Percentiles rank a stretch among this genome's conserved stretches.
Conservation (phyloP, 192 early-diverging fungal species). For the Endogone sp. region DNA sequence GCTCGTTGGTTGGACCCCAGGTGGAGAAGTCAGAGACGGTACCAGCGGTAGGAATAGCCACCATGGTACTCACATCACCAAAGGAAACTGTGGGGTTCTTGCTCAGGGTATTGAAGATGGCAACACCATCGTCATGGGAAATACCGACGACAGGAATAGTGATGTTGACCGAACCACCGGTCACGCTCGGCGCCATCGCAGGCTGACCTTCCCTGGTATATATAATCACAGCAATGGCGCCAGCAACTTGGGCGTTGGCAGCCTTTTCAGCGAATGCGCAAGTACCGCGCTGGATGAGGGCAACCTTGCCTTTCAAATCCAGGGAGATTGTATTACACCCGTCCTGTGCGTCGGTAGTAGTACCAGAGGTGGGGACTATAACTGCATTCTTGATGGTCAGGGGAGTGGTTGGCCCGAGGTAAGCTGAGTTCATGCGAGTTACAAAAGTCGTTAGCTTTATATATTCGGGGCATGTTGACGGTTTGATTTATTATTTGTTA, state of each 20-base stretch:
- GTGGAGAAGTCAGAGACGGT: constrained; percentile 70
- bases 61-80: constrained; percentile 41
- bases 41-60: constrained; percentile 45
- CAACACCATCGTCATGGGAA: constrained; percentile 42
- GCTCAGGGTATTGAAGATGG: constrained; percentile 36
- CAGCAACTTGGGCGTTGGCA: constrained; percentile 43
- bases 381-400: constrained; percentile 37
- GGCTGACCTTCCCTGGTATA: constrained; percentile 42
- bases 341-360: constrained; percentile 38
- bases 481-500: constrained; percentile 40
- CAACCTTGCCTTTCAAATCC: constrained; percentile 43
- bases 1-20: constrained; percentile 65
- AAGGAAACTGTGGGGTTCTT: constrained; percentile 10
- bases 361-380: constrained; percentile 42
- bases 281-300: constrained; percentile 62
- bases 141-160: constrained; percentile 56
- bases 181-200: background rate
- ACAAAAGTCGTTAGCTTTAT: too few species aligned
- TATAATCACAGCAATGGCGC: constrained; percentile 63
- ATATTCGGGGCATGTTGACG: too few species aligned
- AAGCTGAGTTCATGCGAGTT: too few species aligned
- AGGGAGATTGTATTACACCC: constrained; percentile 44
- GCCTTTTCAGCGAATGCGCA: constrained; percentile 69
- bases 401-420: background rate
- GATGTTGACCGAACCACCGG: constrained; percentile 25